Conservation (phyloP, 352 stramenopile species). For the Phytophthora cryptogea region DNA sequence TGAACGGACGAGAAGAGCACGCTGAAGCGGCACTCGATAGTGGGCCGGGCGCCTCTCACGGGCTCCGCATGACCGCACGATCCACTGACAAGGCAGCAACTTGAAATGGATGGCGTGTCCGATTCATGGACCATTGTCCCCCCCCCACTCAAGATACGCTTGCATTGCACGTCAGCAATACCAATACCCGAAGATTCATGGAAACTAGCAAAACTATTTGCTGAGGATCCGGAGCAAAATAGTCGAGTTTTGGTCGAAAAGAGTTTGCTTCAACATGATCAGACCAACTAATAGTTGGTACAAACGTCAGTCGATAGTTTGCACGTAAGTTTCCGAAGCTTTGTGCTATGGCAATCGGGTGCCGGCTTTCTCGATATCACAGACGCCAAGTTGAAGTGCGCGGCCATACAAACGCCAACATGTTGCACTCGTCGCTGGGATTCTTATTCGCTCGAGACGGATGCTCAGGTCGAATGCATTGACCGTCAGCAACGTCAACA, state of each 20-base stretch:
- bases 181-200: too few species aligned
- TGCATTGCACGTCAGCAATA: too few species aligned
- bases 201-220: too few species aligned
- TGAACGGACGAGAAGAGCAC: conserved; percentile 15
- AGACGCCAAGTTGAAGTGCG: conserved; percentile 22
- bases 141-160: too few species aligned
- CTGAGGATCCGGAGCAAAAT: too few species aligned
- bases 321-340: background rate
- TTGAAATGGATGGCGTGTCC: too few species aligned
- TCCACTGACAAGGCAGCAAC: conserved; percentile 4
- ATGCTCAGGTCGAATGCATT: background rate
- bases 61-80: conserved; percentile 1
- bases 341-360: background rate
- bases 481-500: background rate
- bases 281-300: background rate
- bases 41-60: background rate
- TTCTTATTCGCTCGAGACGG: conserved; percentile 27
- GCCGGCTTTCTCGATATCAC: conserved; percentile 37
- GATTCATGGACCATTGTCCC: too few species aligned
- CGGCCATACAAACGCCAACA: conserved; percentile 22
- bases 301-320: too few species aligned
- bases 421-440: conserved; percentile 20
- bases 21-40: conserved; percentile 13
- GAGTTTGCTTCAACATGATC: background rate
- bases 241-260: too few species aligned